Evolutionary conservation across 805 yeast species (phyloP), one percentile per base, ranked within the genome.

Genomic region (Tetrapisispora phaffii): DNA sequence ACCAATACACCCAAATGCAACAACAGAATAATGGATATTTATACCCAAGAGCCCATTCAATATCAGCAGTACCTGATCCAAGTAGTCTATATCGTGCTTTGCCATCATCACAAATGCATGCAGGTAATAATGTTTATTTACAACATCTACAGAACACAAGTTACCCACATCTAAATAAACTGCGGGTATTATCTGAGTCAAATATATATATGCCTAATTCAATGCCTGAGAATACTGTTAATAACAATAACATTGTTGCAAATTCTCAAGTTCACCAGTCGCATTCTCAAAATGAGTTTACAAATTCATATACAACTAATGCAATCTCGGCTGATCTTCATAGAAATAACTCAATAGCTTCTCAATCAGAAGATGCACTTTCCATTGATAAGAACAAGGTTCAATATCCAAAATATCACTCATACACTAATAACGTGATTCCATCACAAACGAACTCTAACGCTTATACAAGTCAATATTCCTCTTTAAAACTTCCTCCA

Each of bases 401-500:
- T 2, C 31, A 38, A 9, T 7, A 12, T 12, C 4, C 22, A 16
- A 26, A 26, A 38, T 26, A 38, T 13, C 34, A 31, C 7, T 17
- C 24, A n/a, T 26, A 38, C 13, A 28, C 16, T 21, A 19, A n/a
- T 26, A 12, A 16, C 26, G 22, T 24, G 10, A 20, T 38, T 32
- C 20, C 34, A 33, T 6, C 34, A 17, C 24, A 28, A 21, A 7
- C 28, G 23, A 31, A 7, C 21, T 26, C n/a, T 21, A 38, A 29
- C 16, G 21, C 21, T 10, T 34, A 35, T 22, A 22, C 19, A 9
- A 23, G 26, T 31, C 37, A 31, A 38, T 44, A 38, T 38, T 19
- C 20, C 12, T 17, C 23, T 15, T 19, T 45, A 19, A 45, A 35
- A 37, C 36, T 45, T 5, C 47, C 47, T 9, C 47, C 47, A 17